These are phyloP conservation scores for Colletotrichum ledebouriae DNA, from an alignment of 2,329 filamentous ascomycete species.

Conservation along the genomic window DNA sequence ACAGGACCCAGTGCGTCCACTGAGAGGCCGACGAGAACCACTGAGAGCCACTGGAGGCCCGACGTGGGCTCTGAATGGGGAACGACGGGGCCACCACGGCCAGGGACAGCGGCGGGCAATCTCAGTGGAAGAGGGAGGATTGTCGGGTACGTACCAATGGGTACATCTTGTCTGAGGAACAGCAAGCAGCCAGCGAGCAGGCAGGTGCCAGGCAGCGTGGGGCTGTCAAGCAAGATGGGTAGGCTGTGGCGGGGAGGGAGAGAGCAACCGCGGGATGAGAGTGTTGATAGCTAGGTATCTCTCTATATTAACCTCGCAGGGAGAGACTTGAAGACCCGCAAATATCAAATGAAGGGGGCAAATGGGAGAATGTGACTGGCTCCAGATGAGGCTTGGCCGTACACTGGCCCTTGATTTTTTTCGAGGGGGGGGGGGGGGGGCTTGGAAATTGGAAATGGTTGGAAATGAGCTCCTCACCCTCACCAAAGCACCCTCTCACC, in stretches of 20 bases:
- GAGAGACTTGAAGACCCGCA: slow-evolving; percentile 20
- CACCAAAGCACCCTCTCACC: neutral
- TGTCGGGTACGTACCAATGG: neutral
- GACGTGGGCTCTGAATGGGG: slow-evolving; percentile 20
- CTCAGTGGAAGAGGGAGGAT: slow-evolving; percentile 5
- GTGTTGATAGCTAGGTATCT: slow-evolving; percentile 11
- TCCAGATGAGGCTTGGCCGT: slow-evolving; percentile 23
- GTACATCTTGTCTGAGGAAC: too few species aligned
- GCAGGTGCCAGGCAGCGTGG: neutral
- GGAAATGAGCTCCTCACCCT: slow-evolving; percentile 24
- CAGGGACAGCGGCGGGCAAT: slow-evolving; percentile 1
- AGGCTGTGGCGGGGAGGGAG: neutral
- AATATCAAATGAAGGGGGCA: slow-evolving; percentile 18
- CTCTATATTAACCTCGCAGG: neutral
- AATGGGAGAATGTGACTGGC: slow-evolving; percentile 19
- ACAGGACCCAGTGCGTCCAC: slow-evolving; percentile 21
- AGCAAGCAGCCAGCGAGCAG: neutral
- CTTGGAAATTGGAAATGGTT: slow-evolving; percentile 39
- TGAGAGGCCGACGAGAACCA: slow-evolving; percentile 1
- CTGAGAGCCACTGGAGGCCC: slow-evolving; percentile 24
- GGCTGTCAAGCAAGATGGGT: neutral
- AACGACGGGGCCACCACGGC: slow-evolving; percentile 4
- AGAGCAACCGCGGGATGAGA: neutral
- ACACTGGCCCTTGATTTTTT: slow-evolving; percentile 19
- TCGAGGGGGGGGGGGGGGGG: neutral